Evolutionary conservation across 257 asterid genomes (phyloP).

Genomic region (Petunia axillaris): DNA sequence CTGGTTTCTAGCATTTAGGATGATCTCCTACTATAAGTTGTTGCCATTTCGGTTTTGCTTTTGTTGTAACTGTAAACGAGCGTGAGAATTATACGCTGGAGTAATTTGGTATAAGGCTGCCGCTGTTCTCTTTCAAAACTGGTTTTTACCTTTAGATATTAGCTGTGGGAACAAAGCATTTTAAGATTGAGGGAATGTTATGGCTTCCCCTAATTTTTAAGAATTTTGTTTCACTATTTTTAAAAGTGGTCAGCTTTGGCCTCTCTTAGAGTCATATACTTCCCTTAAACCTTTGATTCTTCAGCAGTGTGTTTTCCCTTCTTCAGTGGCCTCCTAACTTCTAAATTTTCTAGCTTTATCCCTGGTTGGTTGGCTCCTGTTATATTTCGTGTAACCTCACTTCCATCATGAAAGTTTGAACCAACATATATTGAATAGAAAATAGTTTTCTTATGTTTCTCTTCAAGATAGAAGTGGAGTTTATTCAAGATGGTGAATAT

Average conservation of each 20-base stretch:
- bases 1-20: not conserved
- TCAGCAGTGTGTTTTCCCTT: not conserved
- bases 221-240: too few species aligned
- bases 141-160: not conserved
- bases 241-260: too few species aligned
- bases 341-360: not conserved
- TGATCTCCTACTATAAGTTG: not conserved
- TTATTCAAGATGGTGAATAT: not conserved
- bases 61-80: not conserved
- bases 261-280: not conserved
- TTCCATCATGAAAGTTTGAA: not conserved
- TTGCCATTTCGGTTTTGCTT: not conserved
- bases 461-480: constrained; percentile 4
- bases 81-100: not conserved
- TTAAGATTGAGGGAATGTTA: not conserved
- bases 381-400: not conserved
- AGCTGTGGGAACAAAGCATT: not conserved
- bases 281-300: not conserved
- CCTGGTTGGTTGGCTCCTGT: not conserved
- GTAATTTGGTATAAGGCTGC: constrained; percentile 18
- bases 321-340: not conserved
- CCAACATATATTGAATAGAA: not conserved
- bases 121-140: constrained; percentile 1
- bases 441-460: not conserved
- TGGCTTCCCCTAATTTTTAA: not conserved